phyloP scores from a whole-genome alignment of 1,139 yeast genomes.

The Suhomyces panamericanus region DNA sequence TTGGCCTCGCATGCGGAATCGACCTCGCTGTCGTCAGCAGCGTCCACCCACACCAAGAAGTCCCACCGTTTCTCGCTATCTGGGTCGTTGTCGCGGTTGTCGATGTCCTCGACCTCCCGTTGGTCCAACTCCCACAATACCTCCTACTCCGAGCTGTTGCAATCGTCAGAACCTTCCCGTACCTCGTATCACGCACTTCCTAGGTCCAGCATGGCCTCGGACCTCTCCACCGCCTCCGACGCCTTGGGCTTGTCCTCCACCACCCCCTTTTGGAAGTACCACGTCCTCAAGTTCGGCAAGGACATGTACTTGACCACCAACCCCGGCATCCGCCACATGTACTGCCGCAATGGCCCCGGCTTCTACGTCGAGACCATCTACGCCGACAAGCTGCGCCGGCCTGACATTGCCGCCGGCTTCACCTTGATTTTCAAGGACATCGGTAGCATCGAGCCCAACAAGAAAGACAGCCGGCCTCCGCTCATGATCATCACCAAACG shows the following conservation, averaged over 20 bases:
- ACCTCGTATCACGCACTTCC: background rate
- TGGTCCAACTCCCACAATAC: background rate
- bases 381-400: slow-evolving; percentile 15
- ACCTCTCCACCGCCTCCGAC: slow-evolving; percentile 13
- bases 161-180: slow-evolving; percentile 4
- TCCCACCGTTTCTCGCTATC: slow-evolving; percentile 13
- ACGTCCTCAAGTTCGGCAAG: slow-evolving; percentile 49
- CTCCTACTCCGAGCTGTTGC: background rate
- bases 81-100: slow-evolving; percentile 12
- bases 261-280: slow-evolving; percentile 61
- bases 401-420: slow-evolving; percentile 25
- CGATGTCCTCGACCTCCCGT: slow-evolving; percentile 1
- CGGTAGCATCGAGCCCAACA: slow-evolving; percentile 25
- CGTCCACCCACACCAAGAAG: slow-evolving; percentile 1
- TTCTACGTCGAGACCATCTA: slow-evolving; percentile 46
- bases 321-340: slow-evolving; percentile 55
- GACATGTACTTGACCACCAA: slow-evolving; percentile 58
- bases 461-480: slow-evolving; percentile 22
- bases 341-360: slow-evolving; percentile 59
- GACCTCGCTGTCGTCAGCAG: background rate
- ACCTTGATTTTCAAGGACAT: slow-evolving; percentile 36
- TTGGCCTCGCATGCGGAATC: slow-evolving; percentile 1
- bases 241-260: slow-evolving; percentile 14
- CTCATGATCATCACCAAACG: slow-evolving; percentile 33
- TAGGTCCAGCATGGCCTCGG: slow-evolving; percentile 14